Percentiles rank a stretch among this genome's conserved stretches.
Evolutionary conservation across 164 flowering plant species (phyloP).

Genomic region (Nelumbo lutea): DNA sequence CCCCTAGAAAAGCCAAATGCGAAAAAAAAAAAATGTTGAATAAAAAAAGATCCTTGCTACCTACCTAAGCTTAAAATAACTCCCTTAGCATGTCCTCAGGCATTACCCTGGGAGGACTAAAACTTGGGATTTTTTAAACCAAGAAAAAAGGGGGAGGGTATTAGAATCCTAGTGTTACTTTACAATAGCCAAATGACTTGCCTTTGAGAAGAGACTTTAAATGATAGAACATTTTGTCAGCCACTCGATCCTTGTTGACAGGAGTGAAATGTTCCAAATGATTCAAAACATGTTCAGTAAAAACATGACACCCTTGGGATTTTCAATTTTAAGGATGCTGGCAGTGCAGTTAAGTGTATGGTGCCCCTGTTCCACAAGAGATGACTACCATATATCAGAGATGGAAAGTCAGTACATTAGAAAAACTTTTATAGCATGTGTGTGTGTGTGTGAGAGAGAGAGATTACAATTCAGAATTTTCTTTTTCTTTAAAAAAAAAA

Average conservation of each 20-base stretch:
- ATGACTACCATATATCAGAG: neutral
- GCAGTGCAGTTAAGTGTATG: neutral
- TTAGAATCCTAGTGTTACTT: slow-evolving; percentile 10
- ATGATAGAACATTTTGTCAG: neutral
- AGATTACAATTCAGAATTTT: too few relatives aligned
- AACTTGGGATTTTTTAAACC: too few relatives aligned
- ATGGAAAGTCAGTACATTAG: neutral
- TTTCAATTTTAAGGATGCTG: neutral
- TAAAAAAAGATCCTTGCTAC: neutral
- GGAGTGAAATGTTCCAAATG: neutral
- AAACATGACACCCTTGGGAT: neutral
- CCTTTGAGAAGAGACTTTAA: slow-evolving; percentile 10
- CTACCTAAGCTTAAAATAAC: neutral
- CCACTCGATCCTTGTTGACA: neutral
- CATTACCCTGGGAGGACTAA: too few relatives aligned
- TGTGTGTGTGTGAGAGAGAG: too few relatives aligned
- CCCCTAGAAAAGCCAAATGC: neutral
- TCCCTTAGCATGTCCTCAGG: too few relatives aligned
- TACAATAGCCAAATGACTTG: slow-evolving; percentile 46
- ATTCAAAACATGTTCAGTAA: neutral
- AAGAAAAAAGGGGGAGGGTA: neutral
- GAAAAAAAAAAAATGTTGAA: neutral
- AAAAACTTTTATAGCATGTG: neutral
- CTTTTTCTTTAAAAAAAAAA: too few relatives aligned
- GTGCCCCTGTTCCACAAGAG: too few relatives aligned